Evolutionary conservation across 1,139 yeast genomes (phyloP).

Genomic region (Eremothecium cymbalariae): DNA sequence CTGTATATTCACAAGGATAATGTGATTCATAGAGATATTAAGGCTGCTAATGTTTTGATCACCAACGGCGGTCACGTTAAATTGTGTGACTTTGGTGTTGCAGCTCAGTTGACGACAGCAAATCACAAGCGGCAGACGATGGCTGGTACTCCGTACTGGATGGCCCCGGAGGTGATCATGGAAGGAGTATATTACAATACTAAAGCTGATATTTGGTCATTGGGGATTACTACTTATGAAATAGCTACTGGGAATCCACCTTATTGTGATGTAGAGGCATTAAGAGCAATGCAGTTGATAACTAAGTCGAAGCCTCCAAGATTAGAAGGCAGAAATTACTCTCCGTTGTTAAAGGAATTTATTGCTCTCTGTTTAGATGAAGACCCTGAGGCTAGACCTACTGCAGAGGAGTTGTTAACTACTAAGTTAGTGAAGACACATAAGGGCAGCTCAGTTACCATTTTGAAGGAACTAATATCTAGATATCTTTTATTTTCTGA

Average conservation of each 20-base stretch:
- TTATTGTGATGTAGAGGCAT: constrained; percentile 88
- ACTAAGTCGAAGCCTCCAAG: constrained; percentile 92
- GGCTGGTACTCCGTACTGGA: constrained; percentile 99
- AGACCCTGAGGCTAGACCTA: constrained; percentile 78
- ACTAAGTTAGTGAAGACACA: constrained; percentile 62
- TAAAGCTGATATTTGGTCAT: constrained; percentile 88
- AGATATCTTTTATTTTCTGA: constrained; percentile 79
- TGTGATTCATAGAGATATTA: constrained; percentile 90
- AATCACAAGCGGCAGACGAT: constrained; percentile 80
- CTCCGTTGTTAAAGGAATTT: constrained; percentile 70
- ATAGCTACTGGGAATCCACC: constrained; percentile 98
- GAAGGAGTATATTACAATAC: constrained; percentile 83
- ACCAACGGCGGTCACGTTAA: constrained; percentile 85
- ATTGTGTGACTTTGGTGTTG: constrained; percentile 96
- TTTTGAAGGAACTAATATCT: constrained; percentile 69
- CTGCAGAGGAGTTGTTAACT: constrained; percentile 76
- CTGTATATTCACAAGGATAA: constrained; percentile 80
- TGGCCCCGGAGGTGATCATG: constrained; percentile 98
- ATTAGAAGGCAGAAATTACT: constrained; percentile 80
- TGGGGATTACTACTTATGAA: constrained; percentile 90
- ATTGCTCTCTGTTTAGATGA: constrained; percentile 91
- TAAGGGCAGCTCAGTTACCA: constrained; percentile 49
- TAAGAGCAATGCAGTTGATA: constrained; percentile 89
- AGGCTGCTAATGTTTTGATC: constrained; percentile 89
- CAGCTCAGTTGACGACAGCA: constrained; percentile 81